Evolutionary conservation across 2,329 filamentous ascomycete species (phyloP).

Genomic region (Cladosporium sp.): DNA sequence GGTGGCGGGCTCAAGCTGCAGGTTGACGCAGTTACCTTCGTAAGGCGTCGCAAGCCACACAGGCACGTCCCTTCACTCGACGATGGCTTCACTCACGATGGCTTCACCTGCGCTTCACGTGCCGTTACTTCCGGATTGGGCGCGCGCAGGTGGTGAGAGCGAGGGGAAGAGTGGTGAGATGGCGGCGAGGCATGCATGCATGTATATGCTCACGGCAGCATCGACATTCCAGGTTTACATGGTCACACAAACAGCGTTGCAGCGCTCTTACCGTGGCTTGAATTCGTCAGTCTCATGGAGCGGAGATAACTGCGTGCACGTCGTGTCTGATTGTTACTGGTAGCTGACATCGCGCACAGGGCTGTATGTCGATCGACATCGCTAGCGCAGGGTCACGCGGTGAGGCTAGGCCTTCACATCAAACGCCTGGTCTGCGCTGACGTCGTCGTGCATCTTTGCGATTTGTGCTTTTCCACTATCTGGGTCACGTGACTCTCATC

Average conservation of each 20-base stretch:
- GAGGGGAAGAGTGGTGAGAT: not conserved
- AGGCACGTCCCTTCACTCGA: not conserved
- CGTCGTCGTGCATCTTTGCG: conserved; percentile 6
- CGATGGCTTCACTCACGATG: not conserved
- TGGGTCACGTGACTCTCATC: not conserved
- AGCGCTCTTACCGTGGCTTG: not conserved
- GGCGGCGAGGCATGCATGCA: not conserved
- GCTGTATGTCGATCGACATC: not conserved
- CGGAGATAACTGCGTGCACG: not conserved
- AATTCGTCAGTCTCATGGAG: not conserved
- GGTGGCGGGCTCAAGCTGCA: conserved; percentile 1
- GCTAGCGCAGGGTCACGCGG: conserved; percentile 2
- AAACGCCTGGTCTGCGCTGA: not conserved
- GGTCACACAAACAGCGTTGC: not conserved
- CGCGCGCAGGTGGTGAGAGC: not conserved
- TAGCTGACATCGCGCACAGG: not conserved
- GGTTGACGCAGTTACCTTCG: conserved; percentile 3
- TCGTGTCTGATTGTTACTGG: conserved; percentile 7
- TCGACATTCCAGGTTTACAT: not conserved
- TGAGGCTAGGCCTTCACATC: not conserved
- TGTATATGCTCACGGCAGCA: not conserved
- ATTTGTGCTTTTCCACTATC: no score
- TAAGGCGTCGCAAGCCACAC: not conserved
- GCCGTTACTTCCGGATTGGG: not conserved
- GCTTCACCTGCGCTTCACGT: not conserved